Percentiles rank a stretch among this genome's conserved stretches.
These are phyloP conservation scores for Termitomyces sp. DNA, from an alignment of 768 basidiomycete species.

Conservation along the genomic window DNA sequence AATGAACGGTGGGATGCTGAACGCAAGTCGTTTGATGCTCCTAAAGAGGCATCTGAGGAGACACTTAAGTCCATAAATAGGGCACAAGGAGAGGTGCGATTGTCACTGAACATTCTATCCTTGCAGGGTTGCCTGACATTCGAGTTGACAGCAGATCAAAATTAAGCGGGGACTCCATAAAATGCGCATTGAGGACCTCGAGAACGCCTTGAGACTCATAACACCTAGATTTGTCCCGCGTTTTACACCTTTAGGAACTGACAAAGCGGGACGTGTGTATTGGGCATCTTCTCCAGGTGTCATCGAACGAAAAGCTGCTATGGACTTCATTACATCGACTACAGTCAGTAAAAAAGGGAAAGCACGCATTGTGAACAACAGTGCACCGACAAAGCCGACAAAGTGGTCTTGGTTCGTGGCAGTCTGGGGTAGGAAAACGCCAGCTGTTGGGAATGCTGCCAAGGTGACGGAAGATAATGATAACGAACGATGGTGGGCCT, in stretches of 20 bases:
- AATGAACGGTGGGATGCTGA: conserved; percentile 55
- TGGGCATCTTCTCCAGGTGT: conserved; percentile 62
- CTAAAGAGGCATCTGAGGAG: conserved; percentile 11
- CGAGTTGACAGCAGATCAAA: conserved; percentile 39
- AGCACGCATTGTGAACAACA: conserved; percentile 37
- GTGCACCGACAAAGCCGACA: conserved; percentile 44
- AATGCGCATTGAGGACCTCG: conserved; percentile 43
- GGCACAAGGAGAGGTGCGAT: conserved; percentile 7
- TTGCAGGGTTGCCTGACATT: not conserved
- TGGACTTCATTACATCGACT: conserved; percentile 31
- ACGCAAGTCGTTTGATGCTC: conserved; percentile 29
- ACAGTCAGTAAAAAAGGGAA: conserved; percentile 31
- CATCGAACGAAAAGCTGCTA: conserved; percentile 51
- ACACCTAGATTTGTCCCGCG: conserved; percentile 46
- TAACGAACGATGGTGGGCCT: conserved; percentile 71
- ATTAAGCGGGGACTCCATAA: conserved; percentile 46
- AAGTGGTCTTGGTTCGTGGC: conserved; percentile 79
- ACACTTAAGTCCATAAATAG: conserved; percentile 15
- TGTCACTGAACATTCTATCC: not conserved
- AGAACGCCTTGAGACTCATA: conserved; percentile 52
- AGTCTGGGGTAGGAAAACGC: conserved; percentile 63
- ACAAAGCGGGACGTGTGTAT: conserved; percentile 63
- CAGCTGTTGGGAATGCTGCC: conserved; percentile 7
- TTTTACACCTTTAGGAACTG: conserved; percentile 62
- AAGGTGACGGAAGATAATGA: conserved; percentile 21